Evolutionary conservation across 2,329 filamentous ascomycete genomes (phyloP).

Genomic region (Dendrostoma leiphaemia): DNA sequence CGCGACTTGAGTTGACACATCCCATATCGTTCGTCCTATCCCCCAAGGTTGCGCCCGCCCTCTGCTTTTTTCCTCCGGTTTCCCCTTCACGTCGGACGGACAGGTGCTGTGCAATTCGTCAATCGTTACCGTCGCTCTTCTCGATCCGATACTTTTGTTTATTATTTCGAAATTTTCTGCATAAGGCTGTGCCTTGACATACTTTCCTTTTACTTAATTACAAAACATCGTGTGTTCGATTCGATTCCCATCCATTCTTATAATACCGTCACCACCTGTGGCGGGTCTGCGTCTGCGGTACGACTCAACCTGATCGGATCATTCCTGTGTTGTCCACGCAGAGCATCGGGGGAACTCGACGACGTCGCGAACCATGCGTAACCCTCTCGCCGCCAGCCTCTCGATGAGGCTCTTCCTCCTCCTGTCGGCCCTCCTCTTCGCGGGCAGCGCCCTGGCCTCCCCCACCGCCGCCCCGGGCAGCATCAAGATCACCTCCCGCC

Average conservation of each 20-base stretch:
- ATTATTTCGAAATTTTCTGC: background rate
- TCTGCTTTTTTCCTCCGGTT: background rate
- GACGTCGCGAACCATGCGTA: constrained; percentile 17
- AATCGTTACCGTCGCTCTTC: background rate
- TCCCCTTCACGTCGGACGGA: background rate
- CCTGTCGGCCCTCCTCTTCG: constrained; percentile 2
- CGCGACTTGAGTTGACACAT: background rate
- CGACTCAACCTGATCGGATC: constrained; percentile 1
- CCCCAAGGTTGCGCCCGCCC: background rate
- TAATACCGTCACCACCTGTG: background rate
- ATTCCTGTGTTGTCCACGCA: background rate
- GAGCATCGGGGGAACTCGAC: background rate
- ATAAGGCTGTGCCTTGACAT: constrained; percentile 15
- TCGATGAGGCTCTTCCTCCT: constrained; percentile 2
- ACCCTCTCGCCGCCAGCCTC: constrained; percentile 7
- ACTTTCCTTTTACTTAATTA: constrained; percentile 4
- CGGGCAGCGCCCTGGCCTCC: constrained; percentile 8
- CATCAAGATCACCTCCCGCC: constrained; percentile 11
- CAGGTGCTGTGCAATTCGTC: background rate
- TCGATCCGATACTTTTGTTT: background rate
- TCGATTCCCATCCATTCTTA: background rate
- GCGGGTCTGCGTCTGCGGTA: constrained; percentile 3
- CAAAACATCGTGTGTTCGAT: constrained; percentile 1
- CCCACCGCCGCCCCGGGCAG: background rate
- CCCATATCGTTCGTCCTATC: constrained; percentile 5